phyloP scores from a whole-genome alignment of 1,284 basidiomycete species.

The Cryptococcus jaspeensis region DNA sequence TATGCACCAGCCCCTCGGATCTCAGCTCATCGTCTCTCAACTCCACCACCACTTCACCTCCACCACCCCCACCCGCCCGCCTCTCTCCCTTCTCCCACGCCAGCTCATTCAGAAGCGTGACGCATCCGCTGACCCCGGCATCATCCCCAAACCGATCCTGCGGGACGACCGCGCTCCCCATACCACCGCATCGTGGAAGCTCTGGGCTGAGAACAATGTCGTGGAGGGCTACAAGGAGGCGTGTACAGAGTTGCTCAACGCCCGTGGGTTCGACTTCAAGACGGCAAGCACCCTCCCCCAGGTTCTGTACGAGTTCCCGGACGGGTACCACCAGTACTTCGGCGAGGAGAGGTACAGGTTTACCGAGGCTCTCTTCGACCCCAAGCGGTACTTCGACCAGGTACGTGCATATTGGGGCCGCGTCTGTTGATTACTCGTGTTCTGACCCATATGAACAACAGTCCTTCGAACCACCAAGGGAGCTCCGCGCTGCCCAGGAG shows the following conservation, averaged over 20 bases:
- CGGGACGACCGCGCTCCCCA: slow-evolving; percentile 71
- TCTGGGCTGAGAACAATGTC: slow-evolving; percentile 79
- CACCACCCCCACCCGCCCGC: slow-evolving; percentile 28
- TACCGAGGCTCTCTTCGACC: slow-evolving; percentile 87
- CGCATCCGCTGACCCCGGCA: slow-evolving; percentile 59
- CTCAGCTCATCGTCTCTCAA: slow-evolving; percentile 47
- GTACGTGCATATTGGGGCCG: slow-evolving; percentile 57
- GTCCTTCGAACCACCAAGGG: slow-evolving; percentile 37
- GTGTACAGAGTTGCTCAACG: slow-evolving; percentile 66
- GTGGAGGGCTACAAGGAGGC: slow-evolving; percentile 94
- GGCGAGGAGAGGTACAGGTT: slow-evolving; percentile 77
- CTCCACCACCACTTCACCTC: slow-evolving; percentile 41
- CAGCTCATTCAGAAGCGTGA: slow-evolving; percentile 80
- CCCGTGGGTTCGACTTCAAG: slow-evolving; percentile 37
- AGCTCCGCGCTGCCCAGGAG: slow-evolving; percentile 38
- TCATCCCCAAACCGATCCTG: slow-evolving; percentile 64
- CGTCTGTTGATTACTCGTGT: too few relatives aligned
- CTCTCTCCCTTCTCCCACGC: slow-evolving; percentile 60
- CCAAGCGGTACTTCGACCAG: slow-evolving; percentile 66
- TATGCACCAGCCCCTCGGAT: slow-evolving; percentile 50
- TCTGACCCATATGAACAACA: slow-evolving; percentile 6
- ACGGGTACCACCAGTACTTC: slow-evolving; percentile 85
- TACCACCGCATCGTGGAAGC: slow-evolving; percentile 74
- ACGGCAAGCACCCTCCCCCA: slow-evolving; percentile 39
- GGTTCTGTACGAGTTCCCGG: slow-evolving; percentile 84